Percentiles rank a stretch among this genome's conserved stretches.
phyloP scores from a whole-genome alignment of 2,329 filamentous ascomycete genomes.

The Fusarium protoensiforme region DNA sequence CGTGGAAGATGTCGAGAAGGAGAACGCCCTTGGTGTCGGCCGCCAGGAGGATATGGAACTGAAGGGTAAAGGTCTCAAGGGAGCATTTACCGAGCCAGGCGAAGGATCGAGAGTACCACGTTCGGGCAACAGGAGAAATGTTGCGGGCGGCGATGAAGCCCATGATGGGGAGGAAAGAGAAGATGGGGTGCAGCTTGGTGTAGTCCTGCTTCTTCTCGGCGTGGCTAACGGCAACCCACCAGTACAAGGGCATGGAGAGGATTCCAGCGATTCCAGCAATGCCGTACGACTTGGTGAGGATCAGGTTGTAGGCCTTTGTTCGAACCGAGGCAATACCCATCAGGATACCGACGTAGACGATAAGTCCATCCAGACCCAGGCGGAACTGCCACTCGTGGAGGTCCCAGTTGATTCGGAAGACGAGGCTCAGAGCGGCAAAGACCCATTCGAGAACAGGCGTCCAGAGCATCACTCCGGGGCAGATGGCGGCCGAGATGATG shows the following conservation, averaged over 20 bases:
- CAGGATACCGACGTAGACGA: slow-evolving; percentile 67
- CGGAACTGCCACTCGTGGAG: slow-evolving; percentile 61
- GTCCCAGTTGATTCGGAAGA: slow-evolving; percentile 61
- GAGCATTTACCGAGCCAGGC: slow-evolving; percentile 66
- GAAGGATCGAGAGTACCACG: slow-evolving; percentile 51
- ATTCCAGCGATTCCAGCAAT: slow-evolving; percentile 27
- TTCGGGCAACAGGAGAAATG: slow-evolving; percentile 24
- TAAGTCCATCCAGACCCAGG: slow-evolving; percentile 62
- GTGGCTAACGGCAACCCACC: slow-evolving; percentile 45
- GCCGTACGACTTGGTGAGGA: slow-evolving; percentile 32
- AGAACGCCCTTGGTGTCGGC: slow-evolving; percentile 64
- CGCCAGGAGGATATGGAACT: slow-evolving; percentile 71
- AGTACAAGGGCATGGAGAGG: slow-evolving; percentile 43
- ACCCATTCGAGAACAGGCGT: slow-evolving; percentile 35
- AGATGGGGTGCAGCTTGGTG: slow-evolving; percentile 62
- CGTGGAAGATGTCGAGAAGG: slow-evolving; percentile 32
- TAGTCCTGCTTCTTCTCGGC: slow-evolving; percentile 49
- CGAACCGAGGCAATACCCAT: slow-evolving; percentile 43
- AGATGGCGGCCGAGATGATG: slow-evolving; percentile 52
- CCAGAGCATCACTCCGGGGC: slow-evolving; percentile 43
- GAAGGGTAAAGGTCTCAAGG: slow-evolving; percentile 69
- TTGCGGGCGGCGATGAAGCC: slow-evolving; percentile 65
- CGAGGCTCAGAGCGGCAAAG: slow-evolving; percentile 45
- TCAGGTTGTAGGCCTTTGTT: slow-evolving; percentile 30
- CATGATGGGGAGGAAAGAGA: slow-evolving; percentile 65